phyloP scores from a whole-genome alignment of 2,329 filamentous ascomycete genomes.

The Colletotrichum sp. region DNA sequence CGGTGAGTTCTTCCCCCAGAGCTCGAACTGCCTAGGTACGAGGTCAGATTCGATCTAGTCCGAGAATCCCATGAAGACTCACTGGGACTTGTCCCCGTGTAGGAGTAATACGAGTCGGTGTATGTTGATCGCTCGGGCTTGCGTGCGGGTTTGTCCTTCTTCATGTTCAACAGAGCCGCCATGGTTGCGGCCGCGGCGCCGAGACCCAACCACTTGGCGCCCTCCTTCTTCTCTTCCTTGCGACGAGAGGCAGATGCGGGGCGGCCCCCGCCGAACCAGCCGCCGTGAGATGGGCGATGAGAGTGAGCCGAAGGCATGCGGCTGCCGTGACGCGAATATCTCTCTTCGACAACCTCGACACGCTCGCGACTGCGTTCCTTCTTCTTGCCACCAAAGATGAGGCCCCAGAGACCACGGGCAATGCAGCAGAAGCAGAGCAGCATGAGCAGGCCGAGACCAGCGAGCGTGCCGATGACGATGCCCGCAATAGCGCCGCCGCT shows the following conservation, averaged over 20 bases:
- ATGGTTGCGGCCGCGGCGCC: constrained; percentile 57
- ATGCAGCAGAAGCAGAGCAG: constrained; percentile 80
- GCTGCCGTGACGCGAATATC: constrained; percentile 56
- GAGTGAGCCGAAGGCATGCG: constrained; percentile 45
- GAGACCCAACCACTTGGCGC: constrained; percentile 58
- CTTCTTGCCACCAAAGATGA: constrained; percentile 65
- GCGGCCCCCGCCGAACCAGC: constrained; percentile 59
- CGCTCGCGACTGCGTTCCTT: constrained; percentile 52
- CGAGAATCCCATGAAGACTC: constrained; percentile 38
- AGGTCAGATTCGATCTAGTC: constrained; percentile 23
- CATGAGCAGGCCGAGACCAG: constrained; percentile 69
- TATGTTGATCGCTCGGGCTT: constrained; percentile 47
- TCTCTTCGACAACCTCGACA: constrained; percentile 69
- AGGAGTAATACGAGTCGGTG: constrained; percentile 60
- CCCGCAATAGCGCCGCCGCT: constrained; percentile 79
- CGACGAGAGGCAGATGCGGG: constrained; percentile 43
- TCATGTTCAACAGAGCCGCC: constrained; percentile 58
- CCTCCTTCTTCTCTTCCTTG: constrained; percentile 54
- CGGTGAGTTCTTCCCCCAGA: constrained; percentile 47
- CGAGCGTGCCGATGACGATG: constrained; percentile 77
- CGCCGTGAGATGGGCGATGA: constrained; percentile 58
- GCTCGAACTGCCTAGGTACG: constrained; percentile 48
- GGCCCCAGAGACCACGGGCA: constrained; percentile 65
- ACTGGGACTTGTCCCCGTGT: constrained; percentile 57
- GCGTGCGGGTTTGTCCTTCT: constrained; percentile 50